A percentile compares a stretch with the other conserved stretches of the same genome.
Conservation (phyloP, 1,284 basidiomycete species). For the Sporisorium iseilematis-ciliati region DNA sequence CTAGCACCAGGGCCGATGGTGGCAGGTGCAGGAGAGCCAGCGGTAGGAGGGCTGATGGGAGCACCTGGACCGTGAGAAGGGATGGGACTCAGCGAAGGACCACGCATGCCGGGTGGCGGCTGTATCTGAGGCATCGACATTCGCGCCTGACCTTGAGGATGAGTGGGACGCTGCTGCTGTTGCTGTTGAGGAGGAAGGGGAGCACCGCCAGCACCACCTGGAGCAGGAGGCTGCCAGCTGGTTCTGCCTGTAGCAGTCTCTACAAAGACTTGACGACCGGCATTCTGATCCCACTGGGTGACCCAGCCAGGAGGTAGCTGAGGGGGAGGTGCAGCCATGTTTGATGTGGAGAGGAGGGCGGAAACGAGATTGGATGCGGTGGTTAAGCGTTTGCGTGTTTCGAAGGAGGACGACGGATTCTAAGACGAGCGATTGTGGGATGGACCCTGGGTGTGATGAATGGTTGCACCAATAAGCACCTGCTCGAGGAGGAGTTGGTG, state of each 20-base stretch:
- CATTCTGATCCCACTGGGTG: constrained; percentile 85
- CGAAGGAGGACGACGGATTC: too few relatives aligned
- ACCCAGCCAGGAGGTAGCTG: constrained; percentile 85
- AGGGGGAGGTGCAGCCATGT: constrained; percentile 55
- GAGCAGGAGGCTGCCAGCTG: constrained; percentile 69
- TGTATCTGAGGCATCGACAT: constrained; percentile 68
- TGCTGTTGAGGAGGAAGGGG: constrained; percentile 43
- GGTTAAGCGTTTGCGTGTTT: not conserved
- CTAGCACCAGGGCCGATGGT: constrained; percentile 70
- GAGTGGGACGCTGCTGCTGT: constrained; percentile 55
- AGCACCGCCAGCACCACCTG: constrained; percentile 14
- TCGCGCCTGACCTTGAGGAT: constrained; percentile 63
- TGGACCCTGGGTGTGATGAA: not conserved
- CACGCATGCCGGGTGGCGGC: constrained; percentile 55
- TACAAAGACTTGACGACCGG: constrained; percentile 87
- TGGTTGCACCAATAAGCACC: constrained; percentile 1
- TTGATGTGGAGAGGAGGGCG: not conserved
- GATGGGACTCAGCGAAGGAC: constrained; percentile 45
- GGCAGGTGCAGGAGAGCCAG: constrained; percentile 68
- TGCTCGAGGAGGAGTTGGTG: not conserved
- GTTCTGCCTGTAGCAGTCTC: constrained; percentile 69
- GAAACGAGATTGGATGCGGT: not conserved
- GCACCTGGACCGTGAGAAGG: constrained; percentile 45
- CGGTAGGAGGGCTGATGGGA: constrained; percentile 49
- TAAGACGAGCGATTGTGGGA: not conserved